Evolutionary conservation across 2,329 filamentous ascomycete species (phyloP).

Genomic region (Xylaria sp.): DNA sequence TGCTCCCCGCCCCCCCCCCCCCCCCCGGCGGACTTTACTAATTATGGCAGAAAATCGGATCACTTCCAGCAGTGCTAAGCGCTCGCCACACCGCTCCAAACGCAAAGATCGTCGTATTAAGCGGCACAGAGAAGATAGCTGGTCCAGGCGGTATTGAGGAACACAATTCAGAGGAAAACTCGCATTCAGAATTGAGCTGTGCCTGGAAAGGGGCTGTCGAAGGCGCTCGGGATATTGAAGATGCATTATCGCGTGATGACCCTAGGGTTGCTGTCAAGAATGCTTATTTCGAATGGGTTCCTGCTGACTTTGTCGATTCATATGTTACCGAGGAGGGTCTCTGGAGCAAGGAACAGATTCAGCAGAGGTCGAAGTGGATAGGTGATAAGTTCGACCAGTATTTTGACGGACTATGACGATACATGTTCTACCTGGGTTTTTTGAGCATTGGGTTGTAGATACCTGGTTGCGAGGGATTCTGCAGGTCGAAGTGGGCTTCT

Average conservation of each 20-base stretch:
- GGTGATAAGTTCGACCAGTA: constrained; percentile 46
- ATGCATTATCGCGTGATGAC: constrained; percentile 10
- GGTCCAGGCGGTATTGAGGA: constrained; percentile 50
- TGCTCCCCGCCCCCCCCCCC: too few species aligned
- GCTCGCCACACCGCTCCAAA: constrained; percentile 54
- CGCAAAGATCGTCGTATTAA: constrained; percentile 59
- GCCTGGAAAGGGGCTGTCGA: constrained; percentile 50
- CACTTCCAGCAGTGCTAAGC: constrained; percentile 62
- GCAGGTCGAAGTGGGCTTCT: neutral
- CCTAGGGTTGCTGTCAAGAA: constrained; percentile 49
- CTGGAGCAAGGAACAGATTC: constrained; percentile 48
- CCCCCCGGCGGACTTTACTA: neutral
- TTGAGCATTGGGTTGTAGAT: neutral
- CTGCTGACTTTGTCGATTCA: constrained; percentile 54
- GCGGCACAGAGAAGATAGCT: constrained; percentile 67
- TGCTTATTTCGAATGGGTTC: constrained; percentile 67
- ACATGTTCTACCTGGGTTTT: neutral
- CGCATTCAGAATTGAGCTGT: constrained; percentile 54
- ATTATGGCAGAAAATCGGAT: constrained; percentile 60
- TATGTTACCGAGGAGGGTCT: constrained; percentile 62
- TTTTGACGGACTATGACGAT: constrained; percentile 49
- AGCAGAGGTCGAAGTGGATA: constrained; percentile 45
- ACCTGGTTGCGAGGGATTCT: neutral
- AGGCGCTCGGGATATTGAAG: constrained; percentile 27
- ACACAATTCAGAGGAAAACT: constrained; percentile 57